Evolutionary conservation across 1,139 yeast species (phyloP).

Genomic region (Diutina neorugosa): DNA sequence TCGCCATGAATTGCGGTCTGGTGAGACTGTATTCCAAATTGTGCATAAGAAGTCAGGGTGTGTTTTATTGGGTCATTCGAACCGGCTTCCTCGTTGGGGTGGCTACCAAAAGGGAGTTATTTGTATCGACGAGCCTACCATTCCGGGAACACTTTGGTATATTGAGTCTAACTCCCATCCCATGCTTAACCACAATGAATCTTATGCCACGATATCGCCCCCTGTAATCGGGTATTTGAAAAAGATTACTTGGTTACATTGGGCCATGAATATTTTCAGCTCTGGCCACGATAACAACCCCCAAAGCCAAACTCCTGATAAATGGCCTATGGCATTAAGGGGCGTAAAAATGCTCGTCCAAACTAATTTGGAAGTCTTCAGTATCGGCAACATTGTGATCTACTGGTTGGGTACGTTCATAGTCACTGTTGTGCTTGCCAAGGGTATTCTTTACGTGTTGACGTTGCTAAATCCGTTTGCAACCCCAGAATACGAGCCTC

Average conservation of each 20-base stretch:
- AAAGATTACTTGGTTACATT: conserved; percentile 24
- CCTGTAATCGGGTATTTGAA: conserved; percentile 14
- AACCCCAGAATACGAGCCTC: conserved; percentile 10
- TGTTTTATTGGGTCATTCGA: conserved; percentile 47
- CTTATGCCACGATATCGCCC: conserved; percentile 7
- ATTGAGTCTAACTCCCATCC: conserved; percentile 47
- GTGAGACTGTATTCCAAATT: conserved; percentile 47
- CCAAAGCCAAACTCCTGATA: conserved; percentile 20
- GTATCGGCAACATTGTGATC: conserved; percentile 24
- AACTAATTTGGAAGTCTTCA: conserved; percentile 15
- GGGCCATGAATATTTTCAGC: conserved; percentile 21
- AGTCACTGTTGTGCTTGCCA: conserved; percentile 11
- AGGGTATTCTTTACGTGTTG: conserved; percentile 13
- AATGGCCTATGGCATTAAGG: conserved; percentile 22
- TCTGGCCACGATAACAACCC: conserved; percentile 16
- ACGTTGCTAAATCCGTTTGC: conserved; percentile 23
- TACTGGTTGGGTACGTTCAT: conserved; percentile 18
- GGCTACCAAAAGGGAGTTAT: conserved; percentile 62
- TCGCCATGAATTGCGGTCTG: conserved; percentile 31
- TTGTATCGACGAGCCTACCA: conserved; percentile 55
- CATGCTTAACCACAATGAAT: background rate
- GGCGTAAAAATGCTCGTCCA: background rate
- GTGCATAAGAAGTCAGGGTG: conserved; percentile 51
- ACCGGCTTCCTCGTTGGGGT: conserved; percentile 59
- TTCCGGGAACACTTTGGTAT: conserved; percentile 49